Conservation (phyloP, 345 rosid species). For the Cardiospermum halicacabum region DNA sequence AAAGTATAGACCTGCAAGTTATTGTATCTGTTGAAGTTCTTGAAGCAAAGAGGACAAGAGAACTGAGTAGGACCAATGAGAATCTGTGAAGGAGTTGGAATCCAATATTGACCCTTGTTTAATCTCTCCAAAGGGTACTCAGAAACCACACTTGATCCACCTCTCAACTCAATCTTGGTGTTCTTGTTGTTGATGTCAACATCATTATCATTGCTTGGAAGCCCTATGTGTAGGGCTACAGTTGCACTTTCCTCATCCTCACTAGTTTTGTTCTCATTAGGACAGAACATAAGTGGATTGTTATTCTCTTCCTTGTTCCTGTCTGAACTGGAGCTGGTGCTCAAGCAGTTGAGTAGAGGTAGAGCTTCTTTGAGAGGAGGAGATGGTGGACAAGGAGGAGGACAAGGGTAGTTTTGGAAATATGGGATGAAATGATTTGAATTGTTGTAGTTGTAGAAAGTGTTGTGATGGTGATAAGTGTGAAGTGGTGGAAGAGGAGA, state of each 20-base stretch:
- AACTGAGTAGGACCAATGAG: conserved; percentile 59
- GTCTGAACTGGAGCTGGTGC: conserved; percentile 18
- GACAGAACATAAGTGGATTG: background rate
- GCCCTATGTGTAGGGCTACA: conserved; percentile 42
- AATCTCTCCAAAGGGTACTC: conserved; percentile 16
- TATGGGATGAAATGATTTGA: conserved; percentile 8
- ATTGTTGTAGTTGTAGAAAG: background rate
- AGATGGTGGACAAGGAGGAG: conserved; percentile 6
- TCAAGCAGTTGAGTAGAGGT: conserved; percentile 38
- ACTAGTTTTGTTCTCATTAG: background rate
- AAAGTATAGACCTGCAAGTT: conserved; percentile 41
- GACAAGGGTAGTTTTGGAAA: background rate
- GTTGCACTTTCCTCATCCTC: conserved; percentile 16
- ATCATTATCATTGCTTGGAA: conserved; percentile 31
- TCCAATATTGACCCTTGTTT: conserved; percentile 49
- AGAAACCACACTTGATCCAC: conserved; percentile 17
- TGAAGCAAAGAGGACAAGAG: conserved; percentile 49
- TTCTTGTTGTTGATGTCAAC: too few species aligned
- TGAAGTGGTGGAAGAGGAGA: conserved; percentile 4
- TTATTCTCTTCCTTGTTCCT: conserved; percentile 6
- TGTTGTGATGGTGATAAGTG: too few species aligned
- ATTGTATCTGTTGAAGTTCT: conserved; percentile 60
- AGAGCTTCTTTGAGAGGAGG: conserved; percentile 31
- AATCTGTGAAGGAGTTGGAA: conserved; percentile 60
- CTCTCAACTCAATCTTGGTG: too few species aligned